Evolutionary conservation across 768 basidiomycete species (phyloP), one percentile per base, ranked within the genome.

Genomic region (Auricularia auricula-judae): DNA sequence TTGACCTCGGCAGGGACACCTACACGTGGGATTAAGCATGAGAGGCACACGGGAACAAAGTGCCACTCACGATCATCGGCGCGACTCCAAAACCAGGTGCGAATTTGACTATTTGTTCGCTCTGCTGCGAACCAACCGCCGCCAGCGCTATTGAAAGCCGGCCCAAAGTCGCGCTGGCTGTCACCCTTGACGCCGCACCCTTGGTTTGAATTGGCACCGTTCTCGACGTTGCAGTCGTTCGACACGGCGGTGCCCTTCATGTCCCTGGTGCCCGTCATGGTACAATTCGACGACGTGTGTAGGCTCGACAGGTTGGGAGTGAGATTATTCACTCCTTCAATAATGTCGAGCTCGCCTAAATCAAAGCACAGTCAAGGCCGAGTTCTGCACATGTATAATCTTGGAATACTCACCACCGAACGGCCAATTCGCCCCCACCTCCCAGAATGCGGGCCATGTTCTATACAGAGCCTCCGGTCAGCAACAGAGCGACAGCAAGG

Each of bases 41-140:
- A 29, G 29, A 29, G 29, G 29, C 29, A 42, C 39, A 8, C 39
- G 39, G 39, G 12, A 14, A 42, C 12, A 42, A 29, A 29, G 29
- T 42, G 39, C 39, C 39, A 42, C 39, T 7, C 8, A 54, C n/a
- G 29, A 54, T 8, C 11, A 29, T 59, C 56, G 8, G 14, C 8
- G 54, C 85, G 78, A 0, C 84, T 77, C 86, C 86, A 90, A 75
- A 87, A 89, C 83, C 84, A 90, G 60, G 88, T 76, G 66, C 85
- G 86, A 71, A 90, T 83, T 70, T 79, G 82, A 2, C 70, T 69
- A 33, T 73, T 67, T 0, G 85, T 86, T 36, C 86, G 79, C 70
- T 87, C 85, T 8, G 34, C 34, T 29, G 56, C 56, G 56, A 59
- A 59, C 56, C 56, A 59, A 4, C 56, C 56, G 18, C 56, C 56